Evolutionary conservation across 2,329 filamentous ascomycete species (phyloP), one percentile per base, ranked within the genome.

Genomic region (Claviceps sp.): DNA sequence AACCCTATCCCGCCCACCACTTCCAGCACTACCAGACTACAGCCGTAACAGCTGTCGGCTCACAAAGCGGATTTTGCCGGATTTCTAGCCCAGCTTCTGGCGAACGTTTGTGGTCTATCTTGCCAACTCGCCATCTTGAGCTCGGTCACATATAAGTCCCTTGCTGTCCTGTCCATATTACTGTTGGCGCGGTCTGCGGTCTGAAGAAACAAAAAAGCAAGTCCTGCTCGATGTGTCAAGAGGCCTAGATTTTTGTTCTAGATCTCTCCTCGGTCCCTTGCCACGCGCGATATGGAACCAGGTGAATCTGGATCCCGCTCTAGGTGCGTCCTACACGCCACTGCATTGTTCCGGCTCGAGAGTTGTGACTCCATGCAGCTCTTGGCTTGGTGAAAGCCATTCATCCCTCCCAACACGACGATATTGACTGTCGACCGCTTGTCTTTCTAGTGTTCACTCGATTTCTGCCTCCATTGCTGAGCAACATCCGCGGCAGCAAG

Each of bases 261-360:
- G 65, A 64, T 68, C 61, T 60, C 30, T 60, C 58, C 59, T 63
- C 61, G 58, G 58, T 65, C 59, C 60, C 47, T 60, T 61, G 61
- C 64, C 58, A 63, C 63, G 64, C 65, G 62, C 66, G 66, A 63
- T 64, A 68, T 68, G 67, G 65, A 68, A 64, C 60, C 64, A 62
- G 64, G 60, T 63, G 66, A 67, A 58, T 60, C 64, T 66, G 62
- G 61, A 61, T 59, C 61, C 62, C 65, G 62, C 59, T 64, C 63
- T 64, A 68, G 65, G 65, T 67, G 57, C 58, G 66, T 67, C 59
- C 61, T 57, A 61, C 51, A 59, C 59, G 59, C 56, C 58, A 43
- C 22, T 26, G n/a, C 11, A 34, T 34, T 34, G 30, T 34, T 48
- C 8, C 17, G 11, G 50, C 42, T 54, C 22, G 2, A 38, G n/a